Percentiles rank a stretch among this genome's conserved stretches.
Conservation (phyloP, 805 yeast species). For the Hanseniaspora thailandica region DNA sequence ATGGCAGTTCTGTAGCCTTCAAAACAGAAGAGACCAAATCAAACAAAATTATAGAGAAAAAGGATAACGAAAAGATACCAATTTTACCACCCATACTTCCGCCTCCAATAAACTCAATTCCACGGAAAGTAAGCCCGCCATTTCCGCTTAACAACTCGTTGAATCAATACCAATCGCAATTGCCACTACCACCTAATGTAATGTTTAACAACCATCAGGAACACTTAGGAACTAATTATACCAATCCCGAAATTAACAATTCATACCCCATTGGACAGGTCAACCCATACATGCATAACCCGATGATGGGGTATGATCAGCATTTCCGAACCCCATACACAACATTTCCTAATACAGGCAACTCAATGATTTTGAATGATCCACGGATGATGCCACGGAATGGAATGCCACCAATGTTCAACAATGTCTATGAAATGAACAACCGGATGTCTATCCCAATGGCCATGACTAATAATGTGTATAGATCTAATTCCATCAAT, state of each 20-base stretch:
- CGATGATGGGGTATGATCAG: background rate
- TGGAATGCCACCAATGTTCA: no score
- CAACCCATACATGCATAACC: background rate
- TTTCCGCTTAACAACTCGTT: background rate
- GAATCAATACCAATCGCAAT: background rate
- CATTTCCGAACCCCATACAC: background rate
- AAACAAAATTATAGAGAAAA: no score
- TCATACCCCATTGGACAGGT: background rate
- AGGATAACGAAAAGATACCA: background rate
- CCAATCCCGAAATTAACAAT: background rate
- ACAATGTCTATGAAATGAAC: no score
- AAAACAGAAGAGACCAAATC: no score
- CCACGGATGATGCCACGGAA: no score
- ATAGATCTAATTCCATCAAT: background rate
- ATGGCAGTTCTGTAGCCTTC: no score
- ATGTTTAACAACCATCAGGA: no score
- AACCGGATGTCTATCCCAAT: no score
- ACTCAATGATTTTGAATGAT: background rate
- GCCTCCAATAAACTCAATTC: background rate
- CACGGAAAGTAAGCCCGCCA: background rate
- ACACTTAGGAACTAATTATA: no score
- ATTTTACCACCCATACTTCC: background rate
- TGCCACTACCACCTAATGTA: no score
- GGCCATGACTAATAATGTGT: background rate
- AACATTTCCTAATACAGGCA: background rate